Conservation (phyloP, 1,139 yeast species). For the Suhomyces choctaworum region DNA sequence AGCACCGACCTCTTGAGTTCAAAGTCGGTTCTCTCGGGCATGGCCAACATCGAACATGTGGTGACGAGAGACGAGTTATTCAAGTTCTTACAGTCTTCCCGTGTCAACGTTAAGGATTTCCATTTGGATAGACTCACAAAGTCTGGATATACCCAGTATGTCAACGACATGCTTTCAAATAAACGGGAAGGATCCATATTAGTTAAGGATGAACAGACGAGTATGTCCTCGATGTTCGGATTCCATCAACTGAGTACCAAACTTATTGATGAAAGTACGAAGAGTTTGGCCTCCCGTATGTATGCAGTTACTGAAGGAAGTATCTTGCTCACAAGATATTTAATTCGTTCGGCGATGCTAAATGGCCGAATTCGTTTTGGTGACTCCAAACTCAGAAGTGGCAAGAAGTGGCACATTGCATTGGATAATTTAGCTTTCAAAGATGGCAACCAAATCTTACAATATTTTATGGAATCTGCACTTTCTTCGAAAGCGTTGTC, state of each 20-base stretch:
- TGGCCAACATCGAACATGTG: slow-evolving; percentile 4
- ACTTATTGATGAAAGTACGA: slow-evolving; percentile 6
- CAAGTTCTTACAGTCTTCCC: slow-evolving; percentile 8
- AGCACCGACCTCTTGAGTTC: background rate
- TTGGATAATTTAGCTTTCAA: slow-evolving; percentile 7
- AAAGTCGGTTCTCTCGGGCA: slow-evolving; percentile 1
- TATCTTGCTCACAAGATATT: slow-evolving; percentile 17
- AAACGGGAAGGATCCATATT: slow-evolving; percentile 4
- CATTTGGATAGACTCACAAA: slow-evolving; percentile 11
- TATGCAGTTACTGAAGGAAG: slow-evolving; percentile 19
- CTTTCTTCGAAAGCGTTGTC: slow-evolving; percentile 20
- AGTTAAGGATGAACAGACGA: slow-evolving; percentile 6
- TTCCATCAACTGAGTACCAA: background rate
- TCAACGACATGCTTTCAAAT: slow-evolving; percentile 10
- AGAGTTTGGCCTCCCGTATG: slow-evolving; percentile 7
- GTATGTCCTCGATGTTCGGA: slow-evolving; percentile 12
- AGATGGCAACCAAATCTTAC: slow-evolving; percentile 11
- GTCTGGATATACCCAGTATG: slow-evolving; percentile 15
- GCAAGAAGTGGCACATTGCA: slow-evolving; percentile 17
- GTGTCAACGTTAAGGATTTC: slow-evolving; percentile 9
- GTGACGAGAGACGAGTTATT: slow-evolving; percentile 8
- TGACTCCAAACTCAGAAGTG: slow-evolving; percentile 8
- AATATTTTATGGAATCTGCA: slow-evolving; percentile 16
- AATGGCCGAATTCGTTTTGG: slow-evolving; percentile 14
- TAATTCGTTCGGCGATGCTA: slow-evolving; percentile 12